Evolutionary conservation across 495 filamentous ascomycete genomes (phyloP), one percentile per base, ranked within the genome.

Genomic region (Penicillium egyptiacum): DNA sequence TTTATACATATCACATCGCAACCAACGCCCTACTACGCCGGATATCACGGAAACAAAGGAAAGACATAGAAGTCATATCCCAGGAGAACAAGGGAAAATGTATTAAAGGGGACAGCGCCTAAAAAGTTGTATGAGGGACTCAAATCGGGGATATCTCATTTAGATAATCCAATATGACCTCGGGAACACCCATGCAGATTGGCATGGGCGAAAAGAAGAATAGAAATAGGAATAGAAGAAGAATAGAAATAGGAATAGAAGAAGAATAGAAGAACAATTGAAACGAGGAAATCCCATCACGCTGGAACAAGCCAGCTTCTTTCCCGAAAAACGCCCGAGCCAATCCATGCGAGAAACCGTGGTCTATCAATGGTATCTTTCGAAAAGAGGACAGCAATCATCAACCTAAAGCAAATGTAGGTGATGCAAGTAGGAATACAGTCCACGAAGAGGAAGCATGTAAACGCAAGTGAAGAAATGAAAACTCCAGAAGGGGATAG

Each of bases 301-400:
- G 22, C 51, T 11, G 23, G 45, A 19, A 46, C 19, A 50, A 48
- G 26, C 48, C 56, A 55, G 17, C 46, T 26, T 14, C 25, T 40
- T 35, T 39, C 45, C 40, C 40, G 26, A 39, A 22, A 58, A 70
- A 71, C 68, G 62, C 68, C 71, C 62, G 69, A 65, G 56, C 59
- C 65, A 59, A 47, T 53, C 47, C 51, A 71, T 69, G 68, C 64
- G 67, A 54, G 7, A 57, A 50, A 54, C 63, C 63, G 57, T 64
- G 56, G 60, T 77, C 73, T 77, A 77, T 75, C 73, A 56, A 59
- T 76, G 75, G 73, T 76, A 77, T 77, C 75, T 69, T 60, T 62
- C 57, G 49, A 59, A 59, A 63, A 64, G 53, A 35, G 43, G 37
- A 50, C 45, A 41, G 46, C 23, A 56, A 48, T 43, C 16, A 50